A percentile compares a stretch with the other conserved stretches of the same genome.
These are phyloP conservation scores for Thelonectria blattea DNA, from an alignment of 2,329 filamentous ascomycete species.

Conservation along the genomic window DNA sequence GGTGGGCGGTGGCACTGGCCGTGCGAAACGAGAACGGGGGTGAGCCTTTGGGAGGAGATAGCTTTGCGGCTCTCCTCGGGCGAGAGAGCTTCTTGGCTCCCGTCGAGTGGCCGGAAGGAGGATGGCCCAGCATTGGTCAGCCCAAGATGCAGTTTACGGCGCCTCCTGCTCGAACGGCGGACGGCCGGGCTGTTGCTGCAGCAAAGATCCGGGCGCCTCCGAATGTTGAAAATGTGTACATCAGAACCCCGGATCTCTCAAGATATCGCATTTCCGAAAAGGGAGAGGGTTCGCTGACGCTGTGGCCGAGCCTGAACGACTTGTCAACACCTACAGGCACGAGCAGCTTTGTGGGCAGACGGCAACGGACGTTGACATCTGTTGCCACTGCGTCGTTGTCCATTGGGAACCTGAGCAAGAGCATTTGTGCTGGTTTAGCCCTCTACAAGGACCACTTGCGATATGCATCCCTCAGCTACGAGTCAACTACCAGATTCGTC, in stretches of 20 bases:
- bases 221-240: slow-evolving; percentile 12
- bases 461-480: slow-evolving; percentile 14
- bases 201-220: neutral
- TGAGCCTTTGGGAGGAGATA: slow-evolving; percentile 3
- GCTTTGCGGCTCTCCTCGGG: slow-evolving; percentile 19
- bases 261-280: slow-evolving; percentile 7
- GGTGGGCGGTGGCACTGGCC: slow-evolving; percentile 27
- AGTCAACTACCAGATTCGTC: neutral
- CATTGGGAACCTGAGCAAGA: neutral
- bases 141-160: slow-evolving; percentile 17
- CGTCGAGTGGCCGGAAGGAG: slow-evolving; percentile 20
- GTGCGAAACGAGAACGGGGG: slow-evolving; percentile 21
- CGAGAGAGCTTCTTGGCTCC: slow-evolving; percentile 19
- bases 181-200: neutral
- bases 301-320: slow-evolving; percentile 1
- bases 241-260: slow-evolving; percentile 15
- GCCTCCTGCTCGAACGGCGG: neutral
- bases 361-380: slow-evolving; percentile 17
- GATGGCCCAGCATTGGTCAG: slow-evolving; percentile 17
- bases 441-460: slow-evolving; percentile 23
- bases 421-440: slow-evolving; percentile 12
- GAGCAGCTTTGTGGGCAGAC: slow-evolving; percentile 12
- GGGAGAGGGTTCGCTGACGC: neutral
- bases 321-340: slow-evolving; percentile 16
- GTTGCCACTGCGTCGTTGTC: slow-evolving; percentile 14